Conservation (phyloP, 2,329 filamentous ascomycete species). For the Alternaria alternata region DNA sequence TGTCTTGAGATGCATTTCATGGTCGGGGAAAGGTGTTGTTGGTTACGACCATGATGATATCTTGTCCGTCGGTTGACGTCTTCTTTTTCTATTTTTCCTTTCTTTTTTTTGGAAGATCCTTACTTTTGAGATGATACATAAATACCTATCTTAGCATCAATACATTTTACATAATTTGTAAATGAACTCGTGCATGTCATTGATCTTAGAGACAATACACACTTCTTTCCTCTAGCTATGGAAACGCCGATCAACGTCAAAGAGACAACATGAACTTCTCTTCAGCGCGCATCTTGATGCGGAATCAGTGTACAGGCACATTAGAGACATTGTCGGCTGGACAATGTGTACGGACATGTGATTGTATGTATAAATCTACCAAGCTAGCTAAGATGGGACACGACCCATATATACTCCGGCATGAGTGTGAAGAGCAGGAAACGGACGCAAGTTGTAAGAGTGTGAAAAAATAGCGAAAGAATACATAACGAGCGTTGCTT, state of each 20-base stretch:
- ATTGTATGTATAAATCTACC: too few relatives aligned
- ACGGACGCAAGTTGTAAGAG: too few relatives aligned
- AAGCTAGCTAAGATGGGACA: too few relatives aligned
- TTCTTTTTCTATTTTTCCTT: not conserved
- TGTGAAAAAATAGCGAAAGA: too few relatives aligned
- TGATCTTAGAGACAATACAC: fast-evolving
- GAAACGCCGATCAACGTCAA: not conserved
- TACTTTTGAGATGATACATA: not conserved
- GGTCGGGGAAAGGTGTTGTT: not conserved
- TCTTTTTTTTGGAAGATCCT: not conserved
- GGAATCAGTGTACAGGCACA: too few relatives aligned
- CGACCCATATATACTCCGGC: too few relatives aligned
- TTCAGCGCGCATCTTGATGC: too few relatives aligned
- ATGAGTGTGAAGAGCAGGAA: too few relatives aligned
- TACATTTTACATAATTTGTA: constrained; percentile 4
- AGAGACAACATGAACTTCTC: not conserved
- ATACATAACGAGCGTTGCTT: too few relatives aligned
- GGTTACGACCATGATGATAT: constrained; percentile 6
- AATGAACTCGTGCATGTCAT: not conserved
- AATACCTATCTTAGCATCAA: constrained; percentile 1
- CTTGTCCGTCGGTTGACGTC: not conserved
- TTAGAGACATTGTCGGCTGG: too few relatives aligned
- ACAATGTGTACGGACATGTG: too few relatives aligned
- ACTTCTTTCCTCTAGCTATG: not conserved
- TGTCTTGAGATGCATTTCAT: not conserved